These are phyloP conservation scores for Neurospora crassa DNA, from an alignment of 2,329 filamentous ascomycete genomes.

Conservation along the genomic window DNA sequence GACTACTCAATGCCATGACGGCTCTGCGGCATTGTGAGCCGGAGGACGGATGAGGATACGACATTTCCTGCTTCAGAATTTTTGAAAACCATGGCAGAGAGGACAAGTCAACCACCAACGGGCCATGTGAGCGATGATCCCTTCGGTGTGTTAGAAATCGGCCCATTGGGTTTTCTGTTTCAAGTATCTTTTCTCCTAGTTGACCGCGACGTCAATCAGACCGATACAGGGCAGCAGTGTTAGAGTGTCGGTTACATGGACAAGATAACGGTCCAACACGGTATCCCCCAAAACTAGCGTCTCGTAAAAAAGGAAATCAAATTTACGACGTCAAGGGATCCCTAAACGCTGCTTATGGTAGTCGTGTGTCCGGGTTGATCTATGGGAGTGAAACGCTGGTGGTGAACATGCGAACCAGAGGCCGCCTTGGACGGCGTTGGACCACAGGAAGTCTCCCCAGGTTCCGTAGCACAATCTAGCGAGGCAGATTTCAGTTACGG, in stretches of 20 bases:
- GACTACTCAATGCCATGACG: neutral
- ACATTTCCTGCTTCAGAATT: neutral
- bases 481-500: neutral
- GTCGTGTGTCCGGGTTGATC: neutral
- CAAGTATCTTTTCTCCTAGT: neutral
- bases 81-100: neutral
- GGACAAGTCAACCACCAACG: neutral
- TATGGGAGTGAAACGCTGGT: neutral
- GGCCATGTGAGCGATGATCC: neutral
- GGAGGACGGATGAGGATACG: neutral
- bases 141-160: neutral
- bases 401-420: neutral
- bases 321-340: neutral
- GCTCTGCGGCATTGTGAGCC: neutral
- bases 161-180: neutral
- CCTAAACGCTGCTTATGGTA: neutral
- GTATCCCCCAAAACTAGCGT: neutral
- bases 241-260: neutral
- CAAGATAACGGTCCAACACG: neutral
- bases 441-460: neutral
- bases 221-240: neutral
- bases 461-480: neutral
- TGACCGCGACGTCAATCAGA: neutral
- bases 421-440: neutral
- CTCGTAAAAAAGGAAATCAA: neutral